Evolutionary conservation across 805 yeast species (phyloP), one percentile per base, ranked within the genome.

Genomic region (Lachancea meyersii): DNA sequence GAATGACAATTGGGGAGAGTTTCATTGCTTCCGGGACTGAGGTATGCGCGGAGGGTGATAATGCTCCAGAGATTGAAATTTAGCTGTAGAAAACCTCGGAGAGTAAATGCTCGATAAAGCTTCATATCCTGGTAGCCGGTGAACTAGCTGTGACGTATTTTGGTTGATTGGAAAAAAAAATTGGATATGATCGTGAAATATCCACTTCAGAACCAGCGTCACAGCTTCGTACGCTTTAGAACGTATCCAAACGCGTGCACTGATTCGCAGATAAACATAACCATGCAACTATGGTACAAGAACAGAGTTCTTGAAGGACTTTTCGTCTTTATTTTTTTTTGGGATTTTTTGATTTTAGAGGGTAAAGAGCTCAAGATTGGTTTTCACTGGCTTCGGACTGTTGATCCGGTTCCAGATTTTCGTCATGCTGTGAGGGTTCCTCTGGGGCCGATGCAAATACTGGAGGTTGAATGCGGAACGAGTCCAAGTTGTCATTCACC

Each of bases 401-500:
- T 18, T n/a, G 16, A 5, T 38, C 41, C 8, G 34, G 14, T 11
- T 21, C 14, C 4, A 13, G 22, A 2, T 30, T 18, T 30, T 30
- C 19, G 19, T 16, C 32, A 14, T 14, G 11, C 19, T 30, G 32
- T 30, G 18, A 9, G n/a, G 16, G n/a, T 16, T 30, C 41, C 7
- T 2, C 19, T 30, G 35, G 30, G 16, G 31, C 30, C 2, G 44
- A 34, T 24, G 40, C 44, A 23, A 44, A 40, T 9, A 35, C 34
- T 14, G 35, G 44, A 4, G 47, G 44, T 8, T 40, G 34, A 17
- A 56, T 44, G 45, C 48, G 46, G 43, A 45, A 55, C 24, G 53
- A 56, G 33, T 59, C 62, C 33, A 59, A 39, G 27, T 43, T 60
- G 21, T 45, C 46, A 31, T 55, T 57, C n/a, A 43, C 21, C 23